Conservation (phyloP, 2,329 filamentous ascomycete genomes). For the Trichoderma brevicompactum region DNA sequence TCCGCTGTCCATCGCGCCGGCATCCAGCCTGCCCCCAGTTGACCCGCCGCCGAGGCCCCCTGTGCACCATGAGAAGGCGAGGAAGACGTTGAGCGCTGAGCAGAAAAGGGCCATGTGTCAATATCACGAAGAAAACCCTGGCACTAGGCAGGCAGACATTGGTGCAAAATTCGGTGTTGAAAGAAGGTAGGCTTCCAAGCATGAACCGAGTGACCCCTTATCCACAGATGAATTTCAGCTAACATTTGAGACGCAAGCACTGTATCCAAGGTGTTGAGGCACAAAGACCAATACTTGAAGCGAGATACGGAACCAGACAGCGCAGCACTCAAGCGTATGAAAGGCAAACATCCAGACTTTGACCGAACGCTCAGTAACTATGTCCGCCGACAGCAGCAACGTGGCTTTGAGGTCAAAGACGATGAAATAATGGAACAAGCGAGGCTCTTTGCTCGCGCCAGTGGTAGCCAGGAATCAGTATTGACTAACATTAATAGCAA, state of each 20-base stretch:
- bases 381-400: slow-evolving; percentile 78
- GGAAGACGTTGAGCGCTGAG: slow-evolving; percentile 87
- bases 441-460: slow-evolving; percentile 75
- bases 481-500: slow-evolving; percentile 71
- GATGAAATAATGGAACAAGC: slow-evolving; percentile 86
- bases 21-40: slow-evolving; percentile 54
- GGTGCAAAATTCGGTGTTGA: slow-evolving; percentile 95
- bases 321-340: slow-evolving; percentile 76
- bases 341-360: slow-evolving; percentile 86
- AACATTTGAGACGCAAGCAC: slow-evolving; percentile 63
- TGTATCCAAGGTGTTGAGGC: slow-evolving; percentile 94
- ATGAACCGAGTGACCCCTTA: slow-evolving; percentile 29
- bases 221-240: slow-evolving; percentile 37
- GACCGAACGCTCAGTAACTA: slow-evolving; percentile 89
- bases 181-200: slow-evolving; percentile 72
- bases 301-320: slow-evolving; percentile 71
- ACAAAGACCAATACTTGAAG: slow-evolving; percentile 92
- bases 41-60: slow-evolving; percentile 38
- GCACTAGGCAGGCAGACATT: slow-evolving; percentile 93
- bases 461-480: slow-evolving; percentile 69
- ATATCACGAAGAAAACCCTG: slow-evolving; percentile 88
- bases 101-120: slow-evolving; percentile 93
- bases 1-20: slow-evolving; percentile 62
- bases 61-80: slow-evolving; percentile 62
- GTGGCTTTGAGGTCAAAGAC: slow-evolving; percentile 75